A percentile compares a stretch with the other conserved stretches of the same genome.
Evolutionary conservation across 305 asterid species (phyloP).

Genomic region (Solanum hybrid): DNA sequence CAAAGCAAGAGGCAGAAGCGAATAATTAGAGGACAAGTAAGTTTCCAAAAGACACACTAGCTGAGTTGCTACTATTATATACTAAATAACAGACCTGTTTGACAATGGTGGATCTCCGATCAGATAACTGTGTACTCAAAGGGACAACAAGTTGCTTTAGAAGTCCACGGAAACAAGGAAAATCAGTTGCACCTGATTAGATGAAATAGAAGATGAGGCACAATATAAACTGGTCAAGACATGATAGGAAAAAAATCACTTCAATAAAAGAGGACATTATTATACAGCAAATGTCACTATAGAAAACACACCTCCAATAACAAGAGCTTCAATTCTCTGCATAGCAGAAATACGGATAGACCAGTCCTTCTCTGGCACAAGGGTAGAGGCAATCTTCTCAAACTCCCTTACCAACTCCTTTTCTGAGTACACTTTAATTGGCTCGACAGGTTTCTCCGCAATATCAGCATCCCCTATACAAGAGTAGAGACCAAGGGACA

Average conservation of each 20-base stretch:
- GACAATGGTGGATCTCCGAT: conserved; percentile 96
- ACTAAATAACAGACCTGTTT: conserved; percentile 56
- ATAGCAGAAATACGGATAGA: conserved; percentile 88
- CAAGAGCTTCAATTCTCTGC: conserved; percentile 95
- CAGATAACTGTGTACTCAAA: conserved; percentile 85
- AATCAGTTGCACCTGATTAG: conserved; percentile 78
- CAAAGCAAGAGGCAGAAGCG: neutral
- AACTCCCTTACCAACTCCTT: conserved; percentile 92
- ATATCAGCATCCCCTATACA: conserved; percentile 83
- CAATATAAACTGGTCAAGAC: neutral
- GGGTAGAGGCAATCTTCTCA: conserved; percentile 86
- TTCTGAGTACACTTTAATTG: conserved; percentile 88
- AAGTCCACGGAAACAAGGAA: conserved; percentile 89
- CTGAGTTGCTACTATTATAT: neutral
- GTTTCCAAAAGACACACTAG: neutral
- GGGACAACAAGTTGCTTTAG: conserved; percentile 90
- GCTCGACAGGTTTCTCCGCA: conserved; percentile 87
- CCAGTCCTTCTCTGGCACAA: conserved; percentile 99
- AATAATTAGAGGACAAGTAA: neutral
- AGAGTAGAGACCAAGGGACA: conserved; percentile 14
- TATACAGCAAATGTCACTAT: neutral
- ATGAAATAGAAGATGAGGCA: conserved; percentile 7
- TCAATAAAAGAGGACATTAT: neutral
- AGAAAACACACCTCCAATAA: conserved; percentile 69
- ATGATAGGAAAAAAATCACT: neutral